Evolutionary conservation across 2,329 filamentous ascomycete species (phyloP), one percentile per base, ranked within the genome.

Genomic region (Diaporthe nobilis): DNA sequence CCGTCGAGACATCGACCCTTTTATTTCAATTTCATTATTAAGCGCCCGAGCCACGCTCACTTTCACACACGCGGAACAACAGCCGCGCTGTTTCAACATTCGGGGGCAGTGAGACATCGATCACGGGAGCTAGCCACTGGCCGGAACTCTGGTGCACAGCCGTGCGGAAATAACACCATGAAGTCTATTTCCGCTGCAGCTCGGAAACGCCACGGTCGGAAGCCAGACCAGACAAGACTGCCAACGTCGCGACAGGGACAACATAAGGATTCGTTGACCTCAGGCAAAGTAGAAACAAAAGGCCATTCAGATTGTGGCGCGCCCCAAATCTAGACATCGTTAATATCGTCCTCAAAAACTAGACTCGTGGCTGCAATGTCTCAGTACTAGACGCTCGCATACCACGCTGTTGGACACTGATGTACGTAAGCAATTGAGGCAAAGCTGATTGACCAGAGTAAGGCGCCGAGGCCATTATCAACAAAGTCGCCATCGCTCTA

Each of bases 401-500:
- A 44, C 9, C 15, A 39, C 6, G 4, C 3, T 51, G 0, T 20
- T 22, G 13, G n/a, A 25, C 3, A 1, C 22, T 4, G 49, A 4
- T 42, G 49, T 70, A 55, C n/a, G 65, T 70, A 55, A 70, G 65
- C 65, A 55, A 1, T 4, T 4, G 2, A 8, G 7, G 34, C 65
- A 39, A 55, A 55, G 65, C 65, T 70, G 65, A 70, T 55, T 55
- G 49, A 70, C n/a, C 34, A 25, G 9, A 22, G 34, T 20, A n/a
- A 55, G 7, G 34, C 65, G 68, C 68, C 68, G 25, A 34, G 53
- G 42, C 13, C 39, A 25, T 25, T 60, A 37, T 49, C 39, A 22
- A 44, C 47, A 55, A 37, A 75, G 49, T 71, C 73, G 73, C 73
- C 73, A 75, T 75, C 28, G 44, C 55, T 42, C 47, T 28, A 4